phyloP scores from a whole-genome alignment of 1,284 basidiomycete species.

The Pascua guehoae region DNA sequence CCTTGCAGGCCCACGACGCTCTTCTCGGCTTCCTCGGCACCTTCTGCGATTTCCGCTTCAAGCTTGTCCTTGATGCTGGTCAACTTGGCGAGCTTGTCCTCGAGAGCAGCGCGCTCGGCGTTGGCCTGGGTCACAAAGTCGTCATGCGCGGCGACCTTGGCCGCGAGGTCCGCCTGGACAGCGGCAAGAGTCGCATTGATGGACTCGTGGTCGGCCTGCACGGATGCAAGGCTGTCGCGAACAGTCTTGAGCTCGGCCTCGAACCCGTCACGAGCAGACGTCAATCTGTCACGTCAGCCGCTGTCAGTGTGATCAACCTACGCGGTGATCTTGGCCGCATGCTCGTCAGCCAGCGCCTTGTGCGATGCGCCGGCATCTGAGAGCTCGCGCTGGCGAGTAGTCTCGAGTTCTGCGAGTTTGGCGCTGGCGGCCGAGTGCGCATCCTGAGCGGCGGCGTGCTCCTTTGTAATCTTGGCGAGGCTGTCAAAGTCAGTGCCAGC shows the following conservation, averaged over 20 bases:
- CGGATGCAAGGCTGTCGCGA: constrained; percentile 4
- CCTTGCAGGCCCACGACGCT: constrained; percentile 12
- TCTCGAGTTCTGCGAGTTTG: constrained; percentile 16
- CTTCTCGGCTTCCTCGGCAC: constrained; percentile 29
- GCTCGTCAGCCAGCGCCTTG: constrained; percentile 3
- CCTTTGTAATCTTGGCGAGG: constrained; percentile 10
- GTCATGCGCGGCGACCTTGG: constrained; percentile 14
- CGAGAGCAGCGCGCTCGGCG: constrained; percentile 13
- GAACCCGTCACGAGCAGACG: constrained; percentile 14
- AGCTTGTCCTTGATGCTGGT: constrained; percentile 16
- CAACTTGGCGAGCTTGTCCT: constrained; percentile 23
- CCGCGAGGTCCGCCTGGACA: constrained; percentile 13
- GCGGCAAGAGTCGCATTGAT: constrained; percentile 10
- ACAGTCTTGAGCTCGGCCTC: constrained; percentile 17
- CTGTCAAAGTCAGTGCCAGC: background rate
- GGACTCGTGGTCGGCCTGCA: constrained; percentile 5
- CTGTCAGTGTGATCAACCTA: background rate
- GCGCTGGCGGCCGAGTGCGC: constrained; percentile 6
- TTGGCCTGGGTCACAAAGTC: constrained; percentile 5
- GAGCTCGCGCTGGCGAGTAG: constrained; percentile 7
- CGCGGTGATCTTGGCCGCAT: constrained; percentile 16
- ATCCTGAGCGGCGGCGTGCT: constrained; percentile 6
- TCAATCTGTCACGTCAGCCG: constrained; percentile 10
- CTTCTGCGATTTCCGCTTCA: constrained; percentile 22
- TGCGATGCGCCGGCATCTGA: constrained; percentile 4